A percentile compares a stretch with the other conserved stretches of the same genome.
phyloP scores from a whole-genome alignment of 129 eudicot genomes.

The Flaveria sonorensis region DNA sequence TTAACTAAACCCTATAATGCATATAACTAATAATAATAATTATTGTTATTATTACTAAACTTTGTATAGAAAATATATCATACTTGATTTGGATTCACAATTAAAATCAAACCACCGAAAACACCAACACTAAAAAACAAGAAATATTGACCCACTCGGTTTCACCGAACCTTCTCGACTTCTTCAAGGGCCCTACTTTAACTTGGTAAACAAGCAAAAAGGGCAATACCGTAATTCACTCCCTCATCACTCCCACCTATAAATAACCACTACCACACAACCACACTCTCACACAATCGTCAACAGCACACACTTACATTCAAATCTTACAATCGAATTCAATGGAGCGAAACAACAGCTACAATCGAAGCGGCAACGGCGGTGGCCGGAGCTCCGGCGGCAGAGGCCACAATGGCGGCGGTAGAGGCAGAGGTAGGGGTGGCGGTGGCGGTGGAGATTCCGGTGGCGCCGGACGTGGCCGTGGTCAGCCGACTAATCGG shows the following conservation, averaged over 20 bases:
- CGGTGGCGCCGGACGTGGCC: background rate
- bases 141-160: background rate
- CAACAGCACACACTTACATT: background rate
- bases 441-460: background rate
- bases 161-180: background rate
- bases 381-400: background rate
- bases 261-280: background rate
- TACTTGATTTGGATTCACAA: too few relatives aligned
- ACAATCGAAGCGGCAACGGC: background rate
- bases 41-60: too few relatives aligned
- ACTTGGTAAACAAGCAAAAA: background rate
- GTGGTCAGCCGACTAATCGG: slow-evolving; percentile 3
- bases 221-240: background rate
- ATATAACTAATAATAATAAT: too few relatives aligned
- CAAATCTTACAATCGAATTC: background rate
- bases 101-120: too few relatives aligned
- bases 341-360: background rate
- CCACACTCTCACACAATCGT: background rate
- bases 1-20: too few relatives aligned
- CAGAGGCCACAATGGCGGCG: background rate
- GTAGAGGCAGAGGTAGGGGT: slow-evolving; percentile 24
- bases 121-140: background rate
- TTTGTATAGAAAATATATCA: too few relatives aligned
- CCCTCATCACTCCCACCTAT: background rate
- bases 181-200: background rate